A percentile compares a stretch with the other conserved stretches of the same genome.
These are phyloP conservation scores for Zygosaccharomyces sapae DNA, from an alignment of 1,139 yeast species.

Conservation along the genomic window DNA sequence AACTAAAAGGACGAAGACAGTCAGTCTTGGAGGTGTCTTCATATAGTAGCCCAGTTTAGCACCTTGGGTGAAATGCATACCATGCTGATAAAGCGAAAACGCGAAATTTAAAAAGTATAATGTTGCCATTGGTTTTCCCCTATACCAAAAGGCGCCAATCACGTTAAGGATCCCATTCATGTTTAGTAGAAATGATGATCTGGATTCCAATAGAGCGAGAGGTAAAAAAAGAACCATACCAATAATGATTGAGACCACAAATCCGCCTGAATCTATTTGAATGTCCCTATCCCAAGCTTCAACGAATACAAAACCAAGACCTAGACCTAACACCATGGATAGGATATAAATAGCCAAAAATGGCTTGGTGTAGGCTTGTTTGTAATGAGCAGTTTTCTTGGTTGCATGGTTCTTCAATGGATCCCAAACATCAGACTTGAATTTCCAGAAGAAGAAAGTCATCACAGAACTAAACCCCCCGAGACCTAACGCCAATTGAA, in stretches of 20 bases:
- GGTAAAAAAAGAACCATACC: conserved; percentile 52
- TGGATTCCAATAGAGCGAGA: conserved; percentile 48
- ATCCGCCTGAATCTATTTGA: conserved; percentile 51
- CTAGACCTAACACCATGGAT: conserved; percentile 48
- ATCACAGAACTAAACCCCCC: neutral
- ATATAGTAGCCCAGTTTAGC: conserved; percentile 61
- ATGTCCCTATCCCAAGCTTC: conserved; percentile 41
- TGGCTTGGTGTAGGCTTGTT: neutral
- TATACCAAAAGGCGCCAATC: conserved; percentile 56
- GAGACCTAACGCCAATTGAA: neutral
- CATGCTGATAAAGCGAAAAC: conserved; percentile 53
- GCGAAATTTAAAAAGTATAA: conserved; percentile 59
- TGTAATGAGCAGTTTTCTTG: conserved; percentile 42
- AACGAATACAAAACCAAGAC: conserved; percentile 47
- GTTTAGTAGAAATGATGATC: conserved; percentile 53
- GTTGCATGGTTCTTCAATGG: conserved; percentile 54
- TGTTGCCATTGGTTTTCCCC: conserved; percentile 57
- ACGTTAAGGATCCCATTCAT: conserved; percentile 58
- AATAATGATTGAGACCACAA: conserved; percentile 41
- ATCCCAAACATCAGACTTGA: conserved; percentile 45
- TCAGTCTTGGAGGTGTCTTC: conserved; percentile 55
- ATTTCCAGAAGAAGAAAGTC: neutral
- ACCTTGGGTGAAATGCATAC: conserved; percentile 50
- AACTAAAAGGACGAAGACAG: conserved; percentile 51
- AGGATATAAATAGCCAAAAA: conserved; percentile 58